A percentile compares a stretch with the other conserved stretches of the same genome.
These are phyloP conservation scores for Phytophthora citrophthora DNA, from an alignment of 352 stramenopile species.

Conservation along the genomic window DNA sequence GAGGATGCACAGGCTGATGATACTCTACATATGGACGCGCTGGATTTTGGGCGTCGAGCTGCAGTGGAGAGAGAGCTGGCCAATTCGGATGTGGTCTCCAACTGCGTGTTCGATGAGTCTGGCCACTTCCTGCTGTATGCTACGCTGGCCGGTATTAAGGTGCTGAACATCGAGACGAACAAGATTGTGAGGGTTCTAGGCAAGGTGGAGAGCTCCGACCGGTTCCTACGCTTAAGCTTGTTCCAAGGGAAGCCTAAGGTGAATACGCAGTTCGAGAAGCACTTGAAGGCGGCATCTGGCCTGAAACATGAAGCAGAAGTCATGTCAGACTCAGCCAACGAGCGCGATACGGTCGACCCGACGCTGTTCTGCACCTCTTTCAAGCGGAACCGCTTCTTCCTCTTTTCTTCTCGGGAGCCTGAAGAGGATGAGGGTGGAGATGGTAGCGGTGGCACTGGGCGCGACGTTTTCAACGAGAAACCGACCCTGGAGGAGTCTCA, in stretches of 20 bases:
- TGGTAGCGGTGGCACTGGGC: conserved; percentile 44
- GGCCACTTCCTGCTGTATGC: conserved; percentile 96
- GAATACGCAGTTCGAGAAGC: conserved; percentile 95
- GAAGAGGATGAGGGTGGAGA: conserved; percentile 76
- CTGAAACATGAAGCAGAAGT: conserved; percentile 56
- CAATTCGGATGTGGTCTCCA: conserved; percentile 57
- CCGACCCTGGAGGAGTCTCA: conserved; percentile 94
- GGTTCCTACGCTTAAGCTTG: conserved; percentile 94
- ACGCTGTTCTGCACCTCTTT: conserved; percentile 90
- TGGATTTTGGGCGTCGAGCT: conserved; percentile 88
- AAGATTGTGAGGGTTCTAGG: conserved; percentile 93
- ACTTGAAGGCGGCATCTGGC: conserved; percentile 60
- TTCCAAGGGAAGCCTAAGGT: conserved; percentile 96
- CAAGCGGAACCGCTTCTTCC: conserved; percentile 95
- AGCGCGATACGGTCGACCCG: conserved; percentile 68
- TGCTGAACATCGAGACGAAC: conserved; percentile 96
- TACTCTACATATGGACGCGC: conserved; percentile 79
- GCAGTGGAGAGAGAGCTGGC: conserved; percentile 87
- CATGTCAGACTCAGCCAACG: conserved; percentile 61
- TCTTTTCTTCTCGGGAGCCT: conserved; percentile 96
- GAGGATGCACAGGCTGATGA: conserved; percentile 84
- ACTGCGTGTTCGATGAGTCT: conserved; percentile 95
- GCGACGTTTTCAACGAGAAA: conserved; percentile 99
- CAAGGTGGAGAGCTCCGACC: conserved; percentile 95
- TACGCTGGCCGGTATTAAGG: conserved; percentile 97